A percentile compares a stretch with the other conserved stretches of the same genome.
Conservation (phyloP, 202 grass and related monocot species). For the Musa balbisiana region DNA sequence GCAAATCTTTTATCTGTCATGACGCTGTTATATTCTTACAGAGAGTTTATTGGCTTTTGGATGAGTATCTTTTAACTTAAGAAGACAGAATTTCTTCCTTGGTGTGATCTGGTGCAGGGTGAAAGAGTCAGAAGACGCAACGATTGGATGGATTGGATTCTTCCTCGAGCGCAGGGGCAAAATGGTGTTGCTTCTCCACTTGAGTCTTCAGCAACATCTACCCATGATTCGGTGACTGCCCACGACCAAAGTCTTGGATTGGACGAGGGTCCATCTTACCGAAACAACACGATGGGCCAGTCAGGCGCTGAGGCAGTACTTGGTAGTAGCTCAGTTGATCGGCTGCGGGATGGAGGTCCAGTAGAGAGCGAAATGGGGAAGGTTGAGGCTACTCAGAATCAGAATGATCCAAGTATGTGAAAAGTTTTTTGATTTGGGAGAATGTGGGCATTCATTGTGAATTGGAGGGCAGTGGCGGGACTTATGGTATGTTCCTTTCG, state of each 20-base stretch:
- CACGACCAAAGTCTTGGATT: background rate
- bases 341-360: background rate
- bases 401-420: background rate
- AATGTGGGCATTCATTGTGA: too few relatives aligned
- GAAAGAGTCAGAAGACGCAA: slow-evolving; percentile 3
- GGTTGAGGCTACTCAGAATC: background rate
- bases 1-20: background rate
- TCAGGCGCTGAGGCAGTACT: background rate
- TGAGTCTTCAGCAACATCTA: background rate
- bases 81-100: background rate
- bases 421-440: background rate
- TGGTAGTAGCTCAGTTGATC: background rate
- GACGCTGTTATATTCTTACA: background rate
- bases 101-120: background rate
- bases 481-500: background rate
- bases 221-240: background rate
- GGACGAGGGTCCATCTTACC: background rate
- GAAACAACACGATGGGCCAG: background rate
- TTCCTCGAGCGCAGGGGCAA: background rate
- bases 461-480: too few relatives aligned
- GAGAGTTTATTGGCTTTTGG: too few relatives aligned
- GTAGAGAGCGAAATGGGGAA: background rate
- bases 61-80: background rate
- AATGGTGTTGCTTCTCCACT: background rate
- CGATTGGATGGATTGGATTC: slow-evolving; percentile 17